Evolutionary conservation across 805 yeast genomes (phyloP).

Genomic region (Lachancea thermotolerans): DNA sequence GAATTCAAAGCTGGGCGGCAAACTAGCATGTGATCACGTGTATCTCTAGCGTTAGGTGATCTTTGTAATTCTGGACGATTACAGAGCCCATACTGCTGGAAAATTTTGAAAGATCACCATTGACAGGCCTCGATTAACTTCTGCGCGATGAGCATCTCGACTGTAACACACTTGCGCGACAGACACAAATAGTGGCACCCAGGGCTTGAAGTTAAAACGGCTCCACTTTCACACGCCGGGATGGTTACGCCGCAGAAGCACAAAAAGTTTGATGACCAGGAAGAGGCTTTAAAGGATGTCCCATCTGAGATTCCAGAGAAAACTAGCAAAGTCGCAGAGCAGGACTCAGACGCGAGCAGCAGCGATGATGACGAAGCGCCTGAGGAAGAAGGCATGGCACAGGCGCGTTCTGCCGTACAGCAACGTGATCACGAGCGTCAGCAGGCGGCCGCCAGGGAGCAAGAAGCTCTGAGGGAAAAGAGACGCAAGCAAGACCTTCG

Average conservation of each 20-base stretch:
- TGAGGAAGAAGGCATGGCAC: constrained; percentile 38
- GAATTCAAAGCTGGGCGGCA: constrained; percentile 1
- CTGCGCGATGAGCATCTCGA: background rate
- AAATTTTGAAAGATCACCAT: background rate
- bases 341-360: constrained; percentile 20
- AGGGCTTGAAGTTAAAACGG: no score
- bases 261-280: constrained; percentile 6
- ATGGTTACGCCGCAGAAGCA: background rate
- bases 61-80: no score
- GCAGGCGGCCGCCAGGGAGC: constrained; percentile 21
- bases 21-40: background rate
- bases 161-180: background rate
- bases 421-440: constrained; percentile 23
- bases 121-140: no score
- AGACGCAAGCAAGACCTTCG: constrained; percentile 28
- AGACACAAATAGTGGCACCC: no score
- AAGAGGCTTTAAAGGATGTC: constrained; percentile 4
- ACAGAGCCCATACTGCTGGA: background rate
- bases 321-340: constrained; percentile 1
- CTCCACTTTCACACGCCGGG: no score
- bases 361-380: constrained; percentile 42
- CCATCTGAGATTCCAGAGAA: constrained; percentile 5
- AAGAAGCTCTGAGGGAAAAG: constrained; percentile 27
- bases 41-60: no score
- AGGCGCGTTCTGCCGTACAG: constrained; percentile 24